Conservation (phyloP, 306 rosid genomes). For the Bauhinia variegata region DNA sequence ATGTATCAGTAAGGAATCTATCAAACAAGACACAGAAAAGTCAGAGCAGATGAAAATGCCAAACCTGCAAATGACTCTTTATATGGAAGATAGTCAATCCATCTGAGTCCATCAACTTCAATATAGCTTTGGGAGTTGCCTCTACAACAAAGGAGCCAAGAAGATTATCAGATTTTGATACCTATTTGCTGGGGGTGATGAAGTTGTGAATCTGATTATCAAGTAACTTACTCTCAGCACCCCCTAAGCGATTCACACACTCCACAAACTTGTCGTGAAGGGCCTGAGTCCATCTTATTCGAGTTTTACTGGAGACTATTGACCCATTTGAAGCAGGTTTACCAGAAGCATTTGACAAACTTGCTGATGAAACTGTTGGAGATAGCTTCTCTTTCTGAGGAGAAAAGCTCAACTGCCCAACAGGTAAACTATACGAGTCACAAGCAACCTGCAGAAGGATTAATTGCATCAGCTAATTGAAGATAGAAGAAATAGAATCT, state of each 20-base stretch:
- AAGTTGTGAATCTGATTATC: neutral
- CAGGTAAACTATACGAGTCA: slow-evolving; percentile 45
- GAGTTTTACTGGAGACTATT: slow-evolving; percentile 52
- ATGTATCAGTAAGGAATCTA: too few relatives aligned
- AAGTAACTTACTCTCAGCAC: slow-evolving; percentile 70
- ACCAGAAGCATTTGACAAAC: slow-evolving; percentile 36
- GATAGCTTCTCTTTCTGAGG: slow-evolving; percentile 56
- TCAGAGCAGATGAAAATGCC: neutral
- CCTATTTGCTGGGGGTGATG: neutral
- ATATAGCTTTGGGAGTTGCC: slow-evolving; percentile 88
- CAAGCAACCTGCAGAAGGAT: slow-evolving; percentile 43
- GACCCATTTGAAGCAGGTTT: slow-evolving; percentile 47
- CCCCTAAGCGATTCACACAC: slow-evolving; percentile 83
- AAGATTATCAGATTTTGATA: slow-evolving; percentile 26
- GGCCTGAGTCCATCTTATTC: slow-evolving; percentile 92
- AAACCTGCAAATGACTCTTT: slow-evolving; percentile 86
- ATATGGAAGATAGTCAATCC: slow-evolving; percentile 87
- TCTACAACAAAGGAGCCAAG: slow-evolving; percentile 46
- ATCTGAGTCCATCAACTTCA: slow-evolving; percentile 77
- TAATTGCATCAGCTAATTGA: neutral
- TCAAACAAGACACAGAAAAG: neutral
- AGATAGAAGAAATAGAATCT: neutral
- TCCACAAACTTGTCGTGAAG: slow-evolving; percentile 93
- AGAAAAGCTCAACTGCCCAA: too few relatives aligned
- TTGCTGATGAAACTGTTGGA: slow-evolving; percentile 46